Base-by-base conservation (phyloP, 1,139 yeast genomes). In the Candida albicans region DNA sequence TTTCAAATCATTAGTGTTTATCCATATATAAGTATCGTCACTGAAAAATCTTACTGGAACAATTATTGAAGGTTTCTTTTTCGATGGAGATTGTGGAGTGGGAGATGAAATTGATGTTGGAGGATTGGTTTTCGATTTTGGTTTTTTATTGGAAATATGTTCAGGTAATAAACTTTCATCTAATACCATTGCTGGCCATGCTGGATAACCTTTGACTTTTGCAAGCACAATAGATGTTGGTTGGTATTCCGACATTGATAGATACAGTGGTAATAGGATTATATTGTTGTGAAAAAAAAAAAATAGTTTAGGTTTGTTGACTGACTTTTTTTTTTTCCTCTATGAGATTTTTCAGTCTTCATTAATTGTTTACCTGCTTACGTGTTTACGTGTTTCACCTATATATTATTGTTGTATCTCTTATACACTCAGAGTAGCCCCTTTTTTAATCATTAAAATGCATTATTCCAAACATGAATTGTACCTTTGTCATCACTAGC, bases 131-230 rank as follows among this genome's bases (percentile, higher is more conserved):
- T 62, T 57, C 13, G 65, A 51, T 52, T 76, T 79, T 10, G 86
- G 82, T 49, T 73, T 77, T 47, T 71, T 73, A 30, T 62, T 58
- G 35, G 64, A 50, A 26, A 85, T 75, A 51, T 75, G 68, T 9
- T 67, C 73, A 0, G 93, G 91, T 9, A 85, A 66, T 6, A 77
- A 57, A 24, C 72, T 68, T 43, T 68, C 74, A 2, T 84, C 84
- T n/a, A 85, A 71, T 2, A 85, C 79, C 79, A 84, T 81, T 3
- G 89, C 88, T 0, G 93, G 93, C 93, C 93, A 85, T 37, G 87
- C 82, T 7, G 91, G 86, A 57, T 81, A 85, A 6, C 91, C 90
- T 56, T 84, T 85, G 28, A 85, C 82, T 58, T 85, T 85, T 6
- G 90, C 89, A 33, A 85, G 68, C 0, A 85, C 90, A 3, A 83